phyloP scores from a whole-genome alignment of 176 grass and related monocot species.

The Puccinellia tenuiflora region DNA sequence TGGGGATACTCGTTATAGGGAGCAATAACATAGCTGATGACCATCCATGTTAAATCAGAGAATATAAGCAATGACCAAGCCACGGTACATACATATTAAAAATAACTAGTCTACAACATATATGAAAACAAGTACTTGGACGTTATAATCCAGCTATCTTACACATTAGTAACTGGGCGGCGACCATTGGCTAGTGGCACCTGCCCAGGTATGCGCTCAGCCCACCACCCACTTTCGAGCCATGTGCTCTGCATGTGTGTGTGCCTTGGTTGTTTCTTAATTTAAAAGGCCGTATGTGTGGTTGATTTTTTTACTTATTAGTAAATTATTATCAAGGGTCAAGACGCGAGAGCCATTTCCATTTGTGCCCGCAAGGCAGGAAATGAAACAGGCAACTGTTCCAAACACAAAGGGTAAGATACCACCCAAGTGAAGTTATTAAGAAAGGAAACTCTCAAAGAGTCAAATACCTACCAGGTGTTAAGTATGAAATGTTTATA shows the following conservation, averaged over 20 bases:
- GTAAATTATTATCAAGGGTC: background rate
- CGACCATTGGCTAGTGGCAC: background rate
- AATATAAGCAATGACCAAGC: slow-evolving; percentile 21
- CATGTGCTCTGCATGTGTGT: background rate
- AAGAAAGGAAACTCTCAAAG: background rate
- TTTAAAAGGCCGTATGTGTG: background rate
- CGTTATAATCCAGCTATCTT: background rate
- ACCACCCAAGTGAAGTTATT: background rate
- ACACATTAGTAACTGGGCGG: background rate
- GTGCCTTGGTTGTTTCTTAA: background rate
- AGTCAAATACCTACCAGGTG: background rate
- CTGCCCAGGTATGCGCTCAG: background rate
- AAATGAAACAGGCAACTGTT: background rate
- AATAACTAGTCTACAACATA: background rate
- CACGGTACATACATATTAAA: background rate
- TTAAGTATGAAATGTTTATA: background rate
- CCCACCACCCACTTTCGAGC: background rate
- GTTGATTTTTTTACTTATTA: background rate
- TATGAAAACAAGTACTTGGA: background rate
- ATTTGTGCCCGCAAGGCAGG: background rate
- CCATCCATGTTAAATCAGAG: slow-evolving; percentile 27
- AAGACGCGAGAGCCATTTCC: slow-evolving; percentile 1
- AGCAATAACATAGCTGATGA: slow-evolving; percentile 79
- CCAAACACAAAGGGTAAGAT: background rate
- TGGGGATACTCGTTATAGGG: slow-evolving; percentile 91